phyloP scores from a whole-genome alignment of 2,329 filamentous ascomycete species.

The Coccinonectria pachysandricola region DNA sequence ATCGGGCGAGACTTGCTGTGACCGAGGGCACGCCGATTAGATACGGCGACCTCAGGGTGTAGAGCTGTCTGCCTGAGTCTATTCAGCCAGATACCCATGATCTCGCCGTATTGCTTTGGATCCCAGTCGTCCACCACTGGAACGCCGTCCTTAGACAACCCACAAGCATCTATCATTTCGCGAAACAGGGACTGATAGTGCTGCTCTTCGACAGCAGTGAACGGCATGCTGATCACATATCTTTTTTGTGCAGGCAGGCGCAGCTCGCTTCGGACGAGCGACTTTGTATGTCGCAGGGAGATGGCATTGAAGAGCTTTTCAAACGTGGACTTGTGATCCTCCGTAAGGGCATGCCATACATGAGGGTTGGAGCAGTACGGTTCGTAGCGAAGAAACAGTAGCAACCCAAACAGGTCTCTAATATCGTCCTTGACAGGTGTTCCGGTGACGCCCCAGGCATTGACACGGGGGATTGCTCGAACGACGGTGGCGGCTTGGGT shows the following conservation, averaged over 20 bases:
- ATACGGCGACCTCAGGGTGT: conserved; percentile 69
- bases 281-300: conserved; percentile 78
- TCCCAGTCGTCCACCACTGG: conserved; percentile 55
- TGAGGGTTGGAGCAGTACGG: conserved; percentile 57
- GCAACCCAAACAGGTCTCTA: conserved; percentile 65
- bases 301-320: conserved; percentile 59
- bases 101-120: conserved; percentile 51
- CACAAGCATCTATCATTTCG: conserved; percentile 62
- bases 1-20: conserved; percentile 55
- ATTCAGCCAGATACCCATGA: conserved; percentile 71
- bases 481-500: conserved; percentile 75
- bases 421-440: conserved; percentile 79
- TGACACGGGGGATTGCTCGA: conserved; percentile 66
- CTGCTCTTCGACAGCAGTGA: conserved; percentile 83
- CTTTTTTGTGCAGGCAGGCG: conserved; percentile 73
- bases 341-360: conserved; percentile 59
- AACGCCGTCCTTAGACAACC: conserved; percentile 52
- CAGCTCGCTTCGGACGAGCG: conserved; percentile 67
- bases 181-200: conserved; percentile 70
- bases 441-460: conserved; percentile 83
- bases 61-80: conserved; percentile 73
- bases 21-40: conserved; percentile 54
- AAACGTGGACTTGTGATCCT: conserved; percentile 53
- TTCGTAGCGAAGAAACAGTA: conserved; percentile 71
- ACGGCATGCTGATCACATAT: conserved; percentile 79